Evolutionary conservation across 345 rosid genomes (phyloP), one percentile per base, ranked within the genome.

Genomic region (Salix koriyanagi): DNA sequence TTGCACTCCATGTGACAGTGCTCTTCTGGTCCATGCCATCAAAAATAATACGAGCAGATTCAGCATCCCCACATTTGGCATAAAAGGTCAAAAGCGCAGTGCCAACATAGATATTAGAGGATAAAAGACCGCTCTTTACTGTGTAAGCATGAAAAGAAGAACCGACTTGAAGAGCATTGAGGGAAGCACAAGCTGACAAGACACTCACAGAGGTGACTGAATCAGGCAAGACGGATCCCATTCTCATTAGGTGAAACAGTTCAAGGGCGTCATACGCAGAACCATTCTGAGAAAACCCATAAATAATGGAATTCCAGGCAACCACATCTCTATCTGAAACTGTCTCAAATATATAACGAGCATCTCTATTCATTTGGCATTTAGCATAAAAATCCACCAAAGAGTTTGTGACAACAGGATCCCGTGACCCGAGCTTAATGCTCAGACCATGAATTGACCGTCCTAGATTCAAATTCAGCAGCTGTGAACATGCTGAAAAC

Each of bases 91-190:
- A 48, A 54, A 80, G 69, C 58, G 80, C 83, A 58, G 83, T 76
- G 34, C 79, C 79, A 67, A 67, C 54, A 70, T 76, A 50, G n/a
- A 76, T 30, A 72, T 34, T 76, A 37, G 73, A 76, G 39, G 74
- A 28, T 42, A 72, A 65, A 12, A 76, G 39, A 16, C 83, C 83
- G 25, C 25, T 69, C 79, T 78, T 94, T 34, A 84, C 50, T 1
- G 90, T 81, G 81, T 83, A 88, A 41, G 90, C 94, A 87, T 92
- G 94, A 73, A 94, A 81, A 15, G 93, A 87, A 65, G 91, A 87
- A 68, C 83, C 94, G 2, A 79, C 81, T 65, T 76, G 82, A 60
- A 81, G 77, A 81, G 87, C 84, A 42, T 91, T 89, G 67, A 78
- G 76, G 50, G 76, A 79, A 41, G 91, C 87, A 79, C 87, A 87